Conservation (phyloP, 306 rosid species). For the Quercus alba region DNA sequence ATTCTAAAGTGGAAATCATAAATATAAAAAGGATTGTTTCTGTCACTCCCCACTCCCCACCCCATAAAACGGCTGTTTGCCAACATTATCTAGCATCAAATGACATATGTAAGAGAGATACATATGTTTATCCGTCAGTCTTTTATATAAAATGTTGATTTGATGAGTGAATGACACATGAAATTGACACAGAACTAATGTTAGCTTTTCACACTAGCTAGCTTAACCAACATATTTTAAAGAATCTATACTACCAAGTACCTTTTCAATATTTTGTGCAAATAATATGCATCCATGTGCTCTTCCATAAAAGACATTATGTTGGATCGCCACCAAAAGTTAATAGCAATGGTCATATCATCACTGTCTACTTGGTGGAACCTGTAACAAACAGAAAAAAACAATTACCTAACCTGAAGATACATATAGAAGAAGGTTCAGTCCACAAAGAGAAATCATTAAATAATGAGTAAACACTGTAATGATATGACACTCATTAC, state of each 20-base stretch:
- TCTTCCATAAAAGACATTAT: constrained; percentile 66
- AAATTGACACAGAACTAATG: constrained; percentile 33
- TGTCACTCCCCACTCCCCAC: background rate
- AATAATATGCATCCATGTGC: constrained; percentile 87
- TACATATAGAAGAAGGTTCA: background rate
- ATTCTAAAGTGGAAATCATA: background rate
- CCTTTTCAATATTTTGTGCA: constrained; percentile 88
- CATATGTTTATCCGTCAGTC: constrained; percentile 81
- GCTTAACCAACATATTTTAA: constrained; percentile 1
- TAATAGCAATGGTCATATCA: constrained; percentile 83
- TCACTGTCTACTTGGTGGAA: constrained; percentile 93
- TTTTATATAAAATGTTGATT: constrained; percentile 31
- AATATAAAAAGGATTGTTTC: too few species aligned
- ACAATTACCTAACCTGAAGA: constrained; percentile 2
- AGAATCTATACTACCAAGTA: constrained; percentile 34
- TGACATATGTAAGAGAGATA: constrained; percentile 10
- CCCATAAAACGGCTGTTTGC: background rate
- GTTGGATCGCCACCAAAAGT: constrained; percentile 91
- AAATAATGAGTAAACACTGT: background rate
- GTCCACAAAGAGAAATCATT: background rate
- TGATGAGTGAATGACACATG: constrained; percentile 29
- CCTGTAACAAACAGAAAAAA: constrained; percentile 37
- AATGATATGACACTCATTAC: background rate
- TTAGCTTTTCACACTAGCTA: constrained; percentile 31
- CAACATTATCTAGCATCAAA: background rate